Evolutionary conservation across 148 eudicot species (phyloP), one percentile per base, ranked within the genome.

Genomic region (Vaccinium corymbosum): DNA sequence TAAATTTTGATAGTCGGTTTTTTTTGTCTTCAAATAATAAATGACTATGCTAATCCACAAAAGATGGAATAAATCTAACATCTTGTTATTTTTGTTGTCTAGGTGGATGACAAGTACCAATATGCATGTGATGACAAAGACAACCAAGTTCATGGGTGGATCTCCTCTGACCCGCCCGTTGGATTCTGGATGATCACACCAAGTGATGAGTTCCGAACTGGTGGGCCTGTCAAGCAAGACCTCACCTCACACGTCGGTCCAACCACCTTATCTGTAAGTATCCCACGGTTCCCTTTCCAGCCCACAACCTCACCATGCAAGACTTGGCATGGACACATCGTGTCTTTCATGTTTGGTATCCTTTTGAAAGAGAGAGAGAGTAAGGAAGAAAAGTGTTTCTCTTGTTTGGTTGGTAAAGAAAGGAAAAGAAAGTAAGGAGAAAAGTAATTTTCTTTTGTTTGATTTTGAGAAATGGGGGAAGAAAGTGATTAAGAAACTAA

Each of bases 61-160:
- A 42, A 42, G 46, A 42, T 42, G 46, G 46, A 42, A 42, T 42
- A 42, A 42, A 42, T 42, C 46, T 42, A 42, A 42, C 46, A 42
- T 42, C 46, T 42, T 42, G 46, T 42, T 42, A 42, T 42, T 42
- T 42, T 42, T 64, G 82, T 82, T 52, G 16, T 83, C 17, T 48
- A 93, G 94, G 94, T 93, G 57, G 94, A 93, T 75, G 94, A 93
- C 81, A 93, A 93, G 64, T 93, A 92, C 85, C 90, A 88, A 68
- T 93, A 92, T 56, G 86, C 96, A 25, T 22, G 49, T n/a, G 90
- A 93, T 25, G 83, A 88, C 85, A 92, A 90, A 83, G 94, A 90
- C 84, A 91, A 86, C 38, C 87, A 78, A 80, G 90, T 93, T 42
- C 93, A 93, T 66, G 96, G 96, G 55, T 93, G 95, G 95, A 88